Percentiles rank a stretch among this genome's conserved stretches.
Evolutionary conservation across 305 asterid species (phyloP).

Genomic region (Solanum chacoense): DNA sequence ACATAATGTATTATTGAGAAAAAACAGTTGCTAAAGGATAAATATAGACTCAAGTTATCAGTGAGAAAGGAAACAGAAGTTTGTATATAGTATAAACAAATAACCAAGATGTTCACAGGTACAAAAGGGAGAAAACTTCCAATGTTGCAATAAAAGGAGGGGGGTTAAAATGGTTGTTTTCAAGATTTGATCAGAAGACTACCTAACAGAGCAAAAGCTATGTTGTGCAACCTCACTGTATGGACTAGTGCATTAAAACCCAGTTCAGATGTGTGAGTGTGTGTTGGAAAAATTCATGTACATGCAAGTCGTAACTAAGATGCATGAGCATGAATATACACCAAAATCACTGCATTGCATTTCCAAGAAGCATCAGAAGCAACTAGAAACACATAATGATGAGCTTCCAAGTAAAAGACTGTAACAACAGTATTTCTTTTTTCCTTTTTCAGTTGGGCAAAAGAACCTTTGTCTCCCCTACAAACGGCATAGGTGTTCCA

Average conservation of each 20-base stretch:
- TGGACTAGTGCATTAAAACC: slow-evolving; percentile 6
- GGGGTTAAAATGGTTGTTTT: neutral
- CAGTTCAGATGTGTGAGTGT: slow-evolving; percentile 1
- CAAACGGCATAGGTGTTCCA: slow-evolving; percentile 87
- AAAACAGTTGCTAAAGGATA: neutral
- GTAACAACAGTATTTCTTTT: neutral
- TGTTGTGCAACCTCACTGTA: neutral
- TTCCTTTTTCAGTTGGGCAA: neutral
- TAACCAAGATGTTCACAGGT: neutral
- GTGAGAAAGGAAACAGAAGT: slow-evolving; percentile 1
- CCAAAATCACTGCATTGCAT: neutral
- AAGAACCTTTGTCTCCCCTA: slow-evolving; percentile 82
- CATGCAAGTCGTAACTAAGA: neutral
- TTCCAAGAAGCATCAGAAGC: neutral
- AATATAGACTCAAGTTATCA: neutral
- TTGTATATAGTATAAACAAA: neutral
- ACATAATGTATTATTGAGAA: neutral
- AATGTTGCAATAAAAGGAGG: neutral
- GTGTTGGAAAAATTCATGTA: neutral
- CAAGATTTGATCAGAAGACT: neutral
- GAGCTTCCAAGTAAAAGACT: neutral
- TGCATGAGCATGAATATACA: slow-evolving; percentile 7
- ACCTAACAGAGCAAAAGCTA: neutral
- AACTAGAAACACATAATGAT: neutral
- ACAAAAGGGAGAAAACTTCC: neutral